Base-by-base conservation (phyloP, 106 monocot species). In the Cymbidium sinense region DNA sequence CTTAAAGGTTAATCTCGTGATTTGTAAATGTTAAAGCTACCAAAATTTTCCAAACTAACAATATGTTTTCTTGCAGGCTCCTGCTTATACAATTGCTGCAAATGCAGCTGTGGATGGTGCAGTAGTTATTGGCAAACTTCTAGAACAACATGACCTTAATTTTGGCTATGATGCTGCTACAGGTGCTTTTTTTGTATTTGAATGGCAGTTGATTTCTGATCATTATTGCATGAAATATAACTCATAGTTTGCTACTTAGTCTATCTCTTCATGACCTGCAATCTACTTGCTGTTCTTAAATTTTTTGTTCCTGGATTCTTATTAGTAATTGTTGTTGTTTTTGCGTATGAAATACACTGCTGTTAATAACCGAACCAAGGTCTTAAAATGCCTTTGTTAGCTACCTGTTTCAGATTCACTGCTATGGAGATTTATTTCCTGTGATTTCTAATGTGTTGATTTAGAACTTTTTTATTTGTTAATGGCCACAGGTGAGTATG, bases 91-190 rank as follows among this genome's bases (percentile, higher is more conserved):
- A 62, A 95, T 95, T 65, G 92, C 95, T 44, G 74, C 88, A 81
- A 95, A 95, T 88, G 95, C 67, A 23, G 58, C 13, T 47, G 47
- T 47, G 47, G 87, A 95, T 84, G 95, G 88, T 71, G 79, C 87
- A 25, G 72, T 93, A 55, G 50, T 95, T 76, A 72, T 89, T 74
- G 87, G 87, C 70, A 93, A 89, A 81, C 84, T 95, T 44, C 82
- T 95, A 37, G 90, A 95, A 83, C 92, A 95, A 79, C 85, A 90
- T 61, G 70, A 95, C 77, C 62, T 44, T 70, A 95, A 84, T 89
- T 76, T 88, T 61, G 95, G 95, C 50, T 95, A 95, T 79, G 90
- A 95, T 93, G 95, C 95, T 64, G 75, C 86, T n/a, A 90, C 81
- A 95, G 95, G 95, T 95, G 61, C 55, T 19, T 78, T 28, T 17